Evolutionary conservation across 805 yeast species (phyloP), one percentile per base, ranked within the genome.

Genomic region (Metschnikowia continentalis): DNA sequence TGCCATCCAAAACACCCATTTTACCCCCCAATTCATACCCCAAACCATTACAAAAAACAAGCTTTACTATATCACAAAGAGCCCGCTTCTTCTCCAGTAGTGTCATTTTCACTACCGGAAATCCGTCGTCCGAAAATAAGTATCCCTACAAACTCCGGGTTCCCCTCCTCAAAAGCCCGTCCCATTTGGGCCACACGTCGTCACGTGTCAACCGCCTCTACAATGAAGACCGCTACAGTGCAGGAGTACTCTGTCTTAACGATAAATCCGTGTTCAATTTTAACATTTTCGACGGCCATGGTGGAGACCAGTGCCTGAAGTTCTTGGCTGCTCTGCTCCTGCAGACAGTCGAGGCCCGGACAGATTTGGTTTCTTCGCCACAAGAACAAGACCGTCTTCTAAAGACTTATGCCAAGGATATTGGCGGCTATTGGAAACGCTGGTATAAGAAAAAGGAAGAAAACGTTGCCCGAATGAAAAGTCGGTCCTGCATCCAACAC

Each of bases 231-330:
- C 73, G 81, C 42, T 86, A 80, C 66, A 79, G 81, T 47, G 88
- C 90, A 19, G 80, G 80, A 26, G 80, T 88, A 47, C 61, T 89
- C 36, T 68, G 73, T 20, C 35, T 71, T 10, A 49, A 57, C 11
- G 54, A 49, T 26, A 54, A 57, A 22, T 59, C 61, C 10, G 61
- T 70, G 17, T 87, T 92, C 69, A 82, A 81, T 57, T 83, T 88
- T 60, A 81, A 82, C 42, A 78, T 94, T 1, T 90, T 88, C 66
- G 99, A 94, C 69, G 99, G 99, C 8, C 99, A 94, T 69, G 99
- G 98, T 6, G 96, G 96, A 20, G 76, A 75, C 22, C 83, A 84
- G 48, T 88, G 96, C 60, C 77, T 90, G 42, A 76, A 72, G 22
- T 86, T 78, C 60, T 71, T 91, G 11, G 69, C 76, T 19, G 67